These are phyloP conservation scores for Gamsiella multidivaricata DNA, from an alignment of 192 early-diverging fungal genomes.

Conservation along the genomic window DNA sequence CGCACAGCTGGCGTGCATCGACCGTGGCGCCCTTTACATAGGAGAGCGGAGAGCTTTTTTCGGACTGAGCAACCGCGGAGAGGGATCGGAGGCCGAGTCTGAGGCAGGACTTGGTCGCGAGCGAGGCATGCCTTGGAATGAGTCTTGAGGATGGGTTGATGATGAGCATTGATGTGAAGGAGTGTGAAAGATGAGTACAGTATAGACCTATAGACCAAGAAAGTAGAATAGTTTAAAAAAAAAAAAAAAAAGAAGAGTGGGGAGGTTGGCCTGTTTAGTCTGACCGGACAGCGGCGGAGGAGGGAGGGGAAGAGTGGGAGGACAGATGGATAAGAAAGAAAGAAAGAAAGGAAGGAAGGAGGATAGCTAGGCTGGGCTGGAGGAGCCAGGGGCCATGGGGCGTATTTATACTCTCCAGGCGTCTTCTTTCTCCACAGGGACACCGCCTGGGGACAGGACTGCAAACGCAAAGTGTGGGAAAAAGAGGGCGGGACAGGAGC, in stretches of 20 bases:
- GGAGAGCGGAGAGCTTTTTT: slow-evolving; percentile 2
- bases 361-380: too few species aligned
- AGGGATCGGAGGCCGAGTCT: neutral
- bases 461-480: too few species aligned
- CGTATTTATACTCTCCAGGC: too few species aligned
- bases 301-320: neutral
- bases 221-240: neutral
- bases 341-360: neutral
- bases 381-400: too few species aligned
- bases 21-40: slow-evolving; percentile 41
- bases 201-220: neutral
- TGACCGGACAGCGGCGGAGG: neutral
- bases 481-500: too few species aligned
- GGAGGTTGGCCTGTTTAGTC: too few species aligned
- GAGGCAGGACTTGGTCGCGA: slow-evolving; percentile 5
- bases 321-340: neutral
- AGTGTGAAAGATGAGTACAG: neutral
- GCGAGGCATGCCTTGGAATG: neutral
- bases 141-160: slow-evolving; percentile 2
- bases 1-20: slow-evolving; percentile 33
- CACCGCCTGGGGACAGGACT: too few species aligned
- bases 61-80: neutral
- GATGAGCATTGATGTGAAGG: neutral
- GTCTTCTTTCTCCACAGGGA: too few species aligned
- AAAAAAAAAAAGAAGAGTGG: neutral